Evolutionary conservation across 805 yeast genomes (phyloP).

Genomic region (Barnettozyma populi): DNA sequence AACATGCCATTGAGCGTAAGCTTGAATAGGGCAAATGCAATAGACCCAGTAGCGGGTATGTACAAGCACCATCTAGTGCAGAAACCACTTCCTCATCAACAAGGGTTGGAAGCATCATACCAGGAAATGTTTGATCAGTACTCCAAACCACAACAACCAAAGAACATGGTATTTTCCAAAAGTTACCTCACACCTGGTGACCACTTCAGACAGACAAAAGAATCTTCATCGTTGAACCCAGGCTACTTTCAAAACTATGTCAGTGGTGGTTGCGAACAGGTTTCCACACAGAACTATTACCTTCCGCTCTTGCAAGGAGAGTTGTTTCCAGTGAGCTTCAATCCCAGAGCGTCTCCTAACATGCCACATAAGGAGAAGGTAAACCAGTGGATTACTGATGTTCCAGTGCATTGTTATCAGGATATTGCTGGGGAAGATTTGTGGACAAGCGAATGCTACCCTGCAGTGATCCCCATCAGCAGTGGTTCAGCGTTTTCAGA

Average conservation of each 20-base stretch:
- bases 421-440: conserved; percentile 2
- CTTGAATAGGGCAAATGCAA: neutral
- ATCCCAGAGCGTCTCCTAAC: conserved; percentile 56
- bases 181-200: neutral
- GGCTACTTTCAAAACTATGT: neutral
- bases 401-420: conserved; percentile 41
- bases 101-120: neutral
- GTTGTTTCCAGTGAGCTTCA: conserved; percentile 42
- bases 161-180: neutral
- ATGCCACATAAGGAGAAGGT: conserved; percentile 69
- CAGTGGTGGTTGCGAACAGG: too few relatives aligned
- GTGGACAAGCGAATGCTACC: conserved; percentile 44
- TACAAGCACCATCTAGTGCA: neutral
- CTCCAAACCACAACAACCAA: neutral
- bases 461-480: conserved; percentile 35
- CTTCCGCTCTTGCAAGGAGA: conserved; percentile 1
- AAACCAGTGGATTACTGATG: conserved; percentile 51
- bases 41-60: neutral
- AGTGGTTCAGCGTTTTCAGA: conserved; percentile 9
- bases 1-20: neutral
- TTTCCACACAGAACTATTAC: neutral
- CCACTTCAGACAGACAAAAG: neutral
- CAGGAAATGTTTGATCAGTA: conserved; percentile 4
- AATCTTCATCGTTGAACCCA: neutral
- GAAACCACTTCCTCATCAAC: neutral